These are phyloP conservation scores for Friedmanniomyces simplex DNA, from an alignment of 495 filamentous ascomycete species.

Conservation along the genomic window DNA sequence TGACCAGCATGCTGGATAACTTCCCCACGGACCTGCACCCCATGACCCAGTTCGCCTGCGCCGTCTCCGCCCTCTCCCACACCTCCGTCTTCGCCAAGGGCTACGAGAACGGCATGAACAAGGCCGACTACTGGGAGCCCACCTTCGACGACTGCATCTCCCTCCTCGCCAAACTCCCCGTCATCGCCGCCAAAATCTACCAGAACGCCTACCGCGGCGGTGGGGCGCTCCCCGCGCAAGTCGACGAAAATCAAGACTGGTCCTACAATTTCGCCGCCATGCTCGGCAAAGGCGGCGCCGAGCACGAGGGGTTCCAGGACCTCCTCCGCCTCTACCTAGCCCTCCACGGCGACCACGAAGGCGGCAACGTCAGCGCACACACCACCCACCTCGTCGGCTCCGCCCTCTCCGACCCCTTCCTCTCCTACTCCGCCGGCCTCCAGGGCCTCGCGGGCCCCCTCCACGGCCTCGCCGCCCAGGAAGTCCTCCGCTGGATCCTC, in stretches of 20 bases:
- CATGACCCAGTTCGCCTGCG: constrained; percentile 95
- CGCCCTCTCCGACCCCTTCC: constrained; percentile 87
- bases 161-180: constrained; percentile 89
- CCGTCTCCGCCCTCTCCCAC: constrained; percentile 87
- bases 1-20: constrained; percentile 76
- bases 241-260: constrained; percentile 86
- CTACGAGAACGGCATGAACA: constrained; percentile 81
- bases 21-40: constrained; percentile 86
- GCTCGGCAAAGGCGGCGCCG: constrained; percentile 76
- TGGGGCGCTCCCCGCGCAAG: constrained; percentile 61
- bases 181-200: constrained; percentile 95
- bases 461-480: constrained; percentile 92
- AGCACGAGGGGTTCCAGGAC: constrained; percentile 92
- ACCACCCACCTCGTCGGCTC: constrained; percentile 96
- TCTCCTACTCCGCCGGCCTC: constrained; percentile 90
- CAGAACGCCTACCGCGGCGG: constrained; percentile 73
- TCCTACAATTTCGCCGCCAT: constrained; percentile 96
- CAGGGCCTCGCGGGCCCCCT: constrained; percentile 91
- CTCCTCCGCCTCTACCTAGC: constrained; percentile 86
- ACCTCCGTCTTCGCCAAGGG: constrained; percentile 84
- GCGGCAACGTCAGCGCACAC: constrained; percentile 94
- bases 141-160: constrained; percentile 94
- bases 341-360: constrained; percentile 95
- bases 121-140: constrained; percentile 97
- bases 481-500: constrained; percentile 90